phyloP scores from a whole-genome alignment of 2,329 filamentous ascomycete genomes.

The Sodiomyces alkalinus region DNA sequence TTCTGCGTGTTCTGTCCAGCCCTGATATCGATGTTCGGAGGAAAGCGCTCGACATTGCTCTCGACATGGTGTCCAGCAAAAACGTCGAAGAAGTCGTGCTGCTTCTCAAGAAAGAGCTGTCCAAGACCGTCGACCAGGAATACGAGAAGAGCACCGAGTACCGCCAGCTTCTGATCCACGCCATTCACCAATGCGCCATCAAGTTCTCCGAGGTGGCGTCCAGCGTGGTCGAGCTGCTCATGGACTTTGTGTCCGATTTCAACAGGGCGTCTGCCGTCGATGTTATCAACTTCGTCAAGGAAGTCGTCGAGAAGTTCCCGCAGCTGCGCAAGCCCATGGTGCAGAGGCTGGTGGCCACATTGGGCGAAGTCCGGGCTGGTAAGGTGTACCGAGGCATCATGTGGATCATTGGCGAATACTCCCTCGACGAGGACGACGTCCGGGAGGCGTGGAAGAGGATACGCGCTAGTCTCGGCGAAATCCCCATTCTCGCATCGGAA shows the following conservation, averaged over 20 bases:
- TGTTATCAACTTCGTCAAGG: constrained; percentile 97
- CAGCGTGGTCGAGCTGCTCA: constrained; percentile 88
- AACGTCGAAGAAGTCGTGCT: constrained; percentile 97
- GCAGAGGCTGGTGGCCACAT: constrained; percentile 71
- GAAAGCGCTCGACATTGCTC: constrained; percentile 76
- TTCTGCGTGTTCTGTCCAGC: constrained; percentile 84
- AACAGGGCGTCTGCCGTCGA: constrained; percentile 95
- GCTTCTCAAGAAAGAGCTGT: constrained; percentile 89
- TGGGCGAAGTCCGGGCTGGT: constrained; percentile 85
- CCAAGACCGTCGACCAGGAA: constrained; percentile 95
- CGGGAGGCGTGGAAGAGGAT: constrained; percentile 95
- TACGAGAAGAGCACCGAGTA: constrained; percentile 98
- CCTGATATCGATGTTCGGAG: constrained; percentile 90
- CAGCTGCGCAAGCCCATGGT: constrained; percentile 78
- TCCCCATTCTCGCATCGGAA: constrained; percentile 90
- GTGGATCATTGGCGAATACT: constrained; percentile 98
- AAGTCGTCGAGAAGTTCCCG: constrained; percentile 97
- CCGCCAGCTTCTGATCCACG: constrained; percentile 85
- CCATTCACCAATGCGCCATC: constrained; percentile 96
- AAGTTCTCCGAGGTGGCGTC: constrained; percentile 97
- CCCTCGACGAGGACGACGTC: constrained; percentile 83
- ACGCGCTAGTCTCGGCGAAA: constrained; percentile 83
- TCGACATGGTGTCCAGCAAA: constrained; percentile 98
- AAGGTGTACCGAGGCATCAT: constrained; percentile 95
- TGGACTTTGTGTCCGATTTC: constrained; percentile 98